Base-by-base conservation (phyloP, 2,329 filamentous ascomycete species). In the Aspergillus sp. region DNA sequence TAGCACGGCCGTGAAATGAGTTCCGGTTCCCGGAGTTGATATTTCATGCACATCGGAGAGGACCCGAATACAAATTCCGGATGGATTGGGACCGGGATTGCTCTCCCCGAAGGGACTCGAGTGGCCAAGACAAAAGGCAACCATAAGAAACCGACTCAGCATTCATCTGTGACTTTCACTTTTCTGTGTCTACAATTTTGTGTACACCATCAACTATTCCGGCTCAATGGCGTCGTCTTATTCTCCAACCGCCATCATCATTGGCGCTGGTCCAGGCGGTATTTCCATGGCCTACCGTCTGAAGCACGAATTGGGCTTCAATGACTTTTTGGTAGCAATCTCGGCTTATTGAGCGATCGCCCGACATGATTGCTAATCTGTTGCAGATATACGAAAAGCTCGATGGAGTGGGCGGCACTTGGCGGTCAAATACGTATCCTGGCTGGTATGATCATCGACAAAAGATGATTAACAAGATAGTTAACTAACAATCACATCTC, bases 311-410 rank as follows among this genome's bases (percentile, higher is more conserved):
- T 11, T 32, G 7, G 30, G 30, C 7, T 32, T 32, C 30, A 11
- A 32, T 32, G 30, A 32, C 30, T 32, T 32, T 32, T 32, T 32
- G 30, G 30, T 32, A 32, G n/a, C n/a, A 32, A 32, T 32, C 11
- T 11, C 11, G 30, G 30, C 7, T 7, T 32, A 7, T 32, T 32
- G 30, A 32, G 30, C 11, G 7, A 7, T 32, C 11, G 30, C 30
- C 11, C 30, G 11, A 32, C 7, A 11, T 32, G 11, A 7, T 32
- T 7, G 11, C 30, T 32, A 32, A 11, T 32, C 30, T n/a, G n/a
- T 32, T 32, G n/a, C 13, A 46, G 43, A 46, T 48, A 11, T 48
- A 48, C 29, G 46, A 48, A 8, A 48, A 48, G 43, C 33, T 48
- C 6, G 45, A 45, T 42, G 45, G 45, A 6, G 33, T 41, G 6